Evolutionary conservation across 2,329 filamentous ascomycete genomes (phyloP).

Genomic region (Clarireedia homoeocarpa): DNA sequence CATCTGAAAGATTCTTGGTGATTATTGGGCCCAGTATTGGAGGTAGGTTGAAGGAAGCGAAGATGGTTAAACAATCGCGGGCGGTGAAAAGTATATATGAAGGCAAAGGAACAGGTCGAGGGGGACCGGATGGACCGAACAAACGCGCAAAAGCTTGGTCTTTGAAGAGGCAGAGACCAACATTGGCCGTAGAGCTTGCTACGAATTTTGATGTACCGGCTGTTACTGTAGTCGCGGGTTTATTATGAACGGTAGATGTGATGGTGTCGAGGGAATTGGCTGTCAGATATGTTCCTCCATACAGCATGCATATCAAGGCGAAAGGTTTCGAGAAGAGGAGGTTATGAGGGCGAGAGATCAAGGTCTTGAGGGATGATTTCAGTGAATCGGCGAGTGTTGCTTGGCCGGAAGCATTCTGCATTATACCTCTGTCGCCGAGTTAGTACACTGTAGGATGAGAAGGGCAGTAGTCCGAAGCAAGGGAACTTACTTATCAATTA

Average conservation of each 20-base stretch:
- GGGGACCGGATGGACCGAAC: conserved; percentile 57
- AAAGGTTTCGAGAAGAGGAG: conserved; percentile 60
- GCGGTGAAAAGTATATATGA: conserved; percentile 73
- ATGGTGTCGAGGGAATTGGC: conserved; percentile 83
- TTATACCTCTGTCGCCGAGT: conserved; percentile 52
- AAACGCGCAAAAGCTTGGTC: conserved; percentile 78
- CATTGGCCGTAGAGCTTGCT: conserved; percentile 73
- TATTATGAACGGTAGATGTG: conserved; percentile 53
- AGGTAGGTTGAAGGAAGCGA: conserved; percentile 86
- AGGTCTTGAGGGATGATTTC: conserved; percentile 45
- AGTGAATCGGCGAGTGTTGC: conserved; percentile 52
- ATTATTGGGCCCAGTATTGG: conserved; percentile 66
- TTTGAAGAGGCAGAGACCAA: conserved; percentile 82
- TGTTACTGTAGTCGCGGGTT: conserved; percentile 55
- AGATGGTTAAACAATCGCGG: conserved; percentile 83
- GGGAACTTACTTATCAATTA: conserved; percentile 68
- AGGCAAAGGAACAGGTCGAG: conserved; percentile 54
- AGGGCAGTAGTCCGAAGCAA: not conserved
- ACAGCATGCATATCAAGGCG: conserved; percentile 64
- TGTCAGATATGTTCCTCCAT: conserved; percentile 82
- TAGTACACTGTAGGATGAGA: conserved; percentile 10
- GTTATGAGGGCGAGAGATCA: conserved; percentile 52
- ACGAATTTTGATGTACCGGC: conserved; percentile 74
- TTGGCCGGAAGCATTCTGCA: conserved; percentile 72
- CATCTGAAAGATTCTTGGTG: conserved; percentile 44